phyloP scores from a whole-genome alignment of 305 asterid species.

The Vinca major region DNA sequence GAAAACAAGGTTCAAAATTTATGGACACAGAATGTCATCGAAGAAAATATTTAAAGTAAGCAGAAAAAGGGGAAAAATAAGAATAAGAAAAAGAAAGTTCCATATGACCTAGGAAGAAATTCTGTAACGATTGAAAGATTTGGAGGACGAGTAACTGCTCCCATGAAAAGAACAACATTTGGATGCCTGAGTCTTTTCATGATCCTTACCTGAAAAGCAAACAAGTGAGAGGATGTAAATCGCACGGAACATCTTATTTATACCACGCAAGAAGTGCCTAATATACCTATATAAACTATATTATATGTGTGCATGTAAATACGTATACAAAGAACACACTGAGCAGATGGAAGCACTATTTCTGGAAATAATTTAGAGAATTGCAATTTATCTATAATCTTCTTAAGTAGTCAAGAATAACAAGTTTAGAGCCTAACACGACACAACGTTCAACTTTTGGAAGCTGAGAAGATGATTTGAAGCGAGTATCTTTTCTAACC shows the following conservation, averaged over 20 bases:
- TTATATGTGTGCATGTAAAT: neutral
- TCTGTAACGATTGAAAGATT: constrained; percentile 92
- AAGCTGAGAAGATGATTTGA: neutral
- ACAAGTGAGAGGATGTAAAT: constrained; percentile 22
- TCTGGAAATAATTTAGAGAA: constrained; percentile 1
- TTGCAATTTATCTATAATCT: neutral
- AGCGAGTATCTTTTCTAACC: neutral
- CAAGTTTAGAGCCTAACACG: neutral
- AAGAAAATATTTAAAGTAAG: neutral
- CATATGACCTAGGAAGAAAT: constrained; percentile 98
- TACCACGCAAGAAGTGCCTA: constrained; percentile 2
- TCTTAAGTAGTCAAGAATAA: constrained; percentile 4
- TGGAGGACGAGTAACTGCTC: constrained; percentile 96
- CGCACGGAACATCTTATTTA: constrained; percentile 9
- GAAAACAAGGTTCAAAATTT: constrained; percentile 21
- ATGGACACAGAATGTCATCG: constrained; percentile 12
- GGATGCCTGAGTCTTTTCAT: constrained; percentile 94
- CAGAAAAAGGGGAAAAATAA: too few relatives aligned
- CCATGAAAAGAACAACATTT: constrained; percentile 95
- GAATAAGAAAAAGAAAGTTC: too few relatives aligned
- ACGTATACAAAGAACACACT: neutral
- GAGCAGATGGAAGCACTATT: neutral
- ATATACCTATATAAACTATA: neutral
- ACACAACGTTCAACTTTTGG: neutral
- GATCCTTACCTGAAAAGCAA: constrained; percentile 61